Base-by-base conservation (phyloP, 2,329 filamentous ascomycete species). In the Phaeoacremonium minimum region DNA sequence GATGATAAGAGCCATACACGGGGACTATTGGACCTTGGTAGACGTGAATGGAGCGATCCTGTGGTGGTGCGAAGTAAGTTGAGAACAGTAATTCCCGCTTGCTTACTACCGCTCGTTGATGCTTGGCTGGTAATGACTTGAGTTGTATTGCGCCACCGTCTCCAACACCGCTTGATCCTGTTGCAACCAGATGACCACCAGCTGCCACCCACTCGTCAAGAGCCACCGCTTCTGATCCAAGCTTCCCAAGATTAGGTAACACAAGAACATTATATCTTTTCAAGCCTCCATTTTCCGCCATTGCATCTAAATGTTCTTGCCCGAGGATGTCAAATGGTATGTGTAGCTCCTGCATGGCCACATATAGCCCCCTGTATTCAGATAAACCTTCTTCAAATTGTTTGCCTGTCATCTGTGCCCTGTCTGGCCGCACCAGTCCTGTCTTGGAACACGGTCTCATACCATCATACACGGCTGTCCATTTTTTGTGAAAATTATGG, bases 311-410 rank as follows among this genome's bases (percentile, higher is more conserved):
- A 18, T 46, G 15, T 18, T 43, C 16, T 28, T 44, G 38, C 4
- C 32, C 19, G 5, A 32, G 5, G 16, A 43, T 35, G 19, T 45
- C 45, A 29, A 47, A 47, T 12, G 40, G 38, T n/a, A 47, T 26
- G 17, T 45, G 42, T 11, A 42, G 35, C 35, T 47, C 45, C 20
- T 47, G 45, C 16, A 47, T 34, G 8, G 43, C 34, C 20, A 37
- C 38, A 32, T 47, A 47, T 11, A 47, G 16, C 5, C 45, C 45
- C 31, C 41, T 33, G 36, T 37, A 47, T 32, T 47, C 43, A 11
- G 36, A 32, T 17, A 38, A 12, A 6, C 31, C 32, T 9, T 28
- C 38, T 7, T 37, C 41, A 15, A 38, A 45, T 12, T 36, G 13
- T 11, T 32, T 22, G 3, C 30, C 36, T 13, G 32, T 32, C 33